These are phyloP conservation scores for Neurospora sp. DNA, from an alignment of 2,329 filamentous ascomycete genomes.

Conservation along the genomic window DNA sequence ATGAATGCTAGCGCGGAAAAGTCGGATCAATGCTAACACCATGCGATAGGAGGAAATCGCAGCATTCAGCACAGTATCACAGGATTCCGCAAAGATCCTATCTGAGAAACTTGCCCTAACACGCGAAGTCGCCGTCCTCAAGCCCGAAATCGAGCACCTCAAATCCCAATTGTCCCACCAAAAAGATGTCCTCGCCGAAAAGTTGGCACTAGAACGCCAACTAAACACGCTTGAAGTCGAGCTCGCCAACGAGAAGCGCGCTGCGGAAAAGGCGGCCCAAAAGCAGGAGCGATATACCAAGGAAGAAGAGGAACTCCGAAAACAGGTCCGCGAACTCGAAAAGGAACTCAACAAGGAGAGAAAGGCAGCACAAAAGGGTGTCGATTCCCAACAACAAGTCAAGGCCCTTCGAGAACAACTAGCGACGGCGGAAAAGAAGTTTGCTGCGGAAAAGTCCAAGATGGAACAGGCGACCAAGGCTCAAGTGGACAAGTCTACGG, in stretches of 20 bases:
- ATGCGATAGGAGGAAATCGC: constrained; percentile 55
- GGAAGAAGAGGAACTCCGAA: constrained; percentile 20
- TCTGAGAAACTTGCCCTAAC: constrained; percentile 44
- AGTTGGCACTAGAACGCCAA: constrained; percentile 69
- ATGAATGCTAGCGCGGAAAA: not conserved
- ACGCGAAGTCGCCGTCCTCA: constrained; percentile 41
- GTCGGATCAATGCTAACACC: constrained; percentile 13
- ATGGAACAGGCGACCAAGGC: constrained; percentile 28
- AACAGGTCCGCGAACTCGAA: constrained; percentile 23
- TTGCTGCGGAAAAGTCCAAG: constrained; percentile 19
- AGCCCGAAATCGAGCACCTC: constrained; percentile 47
- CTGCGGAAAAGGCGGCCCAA: constrained; percentile 45
- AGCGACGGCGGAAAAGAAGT: constrained; percentile 13
- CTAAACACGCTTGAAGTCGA: constrained; percentile 69
- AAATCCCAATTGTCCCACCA: constrained; percentile 46
- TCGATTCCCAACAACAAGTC: constrained; percentile 21
- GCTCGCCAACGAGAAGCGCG: constrained; percentile 71
- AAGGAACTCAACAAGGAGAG: constrained; percentile 31
- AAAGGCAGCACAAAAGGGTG: constrained; percentile 19
- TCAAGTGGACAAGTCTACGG: constrained; percentile 23
- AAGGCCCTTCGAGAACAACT: constrained; percentile 17
- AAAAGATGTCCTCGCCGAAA: constrained; percentile 64
- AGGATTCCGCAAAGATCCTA: constrained; percentile 61
- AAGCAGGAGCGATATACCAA: constrained; percentile 25
- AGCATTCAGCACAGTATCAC: constrained; percentile 54